Evolutionary conservation across 345 rosid genomes (phyloP).

Genomic region (Populus tremula): DNA sequence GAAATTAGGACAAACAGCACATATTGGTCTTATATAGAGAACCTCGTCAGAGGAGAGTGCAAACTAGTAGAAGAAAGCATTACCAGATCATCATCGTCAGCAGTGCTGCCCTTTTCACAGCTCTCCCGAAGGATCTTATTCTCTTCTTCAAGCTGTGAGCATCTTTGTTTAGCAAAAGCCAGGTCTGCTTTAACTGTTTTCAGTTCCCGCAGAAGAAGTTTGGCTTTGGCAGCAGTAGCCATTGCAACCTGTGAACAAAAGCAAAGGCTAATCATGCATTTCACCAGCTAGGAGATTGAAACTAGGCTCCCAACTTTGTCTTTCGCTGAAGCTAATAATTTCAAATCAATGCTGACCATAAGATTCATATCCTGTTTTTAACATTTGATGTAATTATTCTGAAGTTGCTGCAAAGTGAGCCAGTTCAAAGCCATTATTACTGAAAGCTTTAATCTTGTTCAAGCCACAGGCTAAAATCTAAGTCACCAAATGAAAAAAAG

Average conservation of each 20-base stretch:
- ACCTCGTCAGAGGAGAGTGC: background rate
- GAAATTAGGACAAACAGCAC: background rate
- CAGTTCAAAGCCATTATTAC: background rate
- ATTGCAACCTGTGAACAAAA: slow-evolving; percentile 73
- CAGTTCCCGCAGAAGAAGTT: slow-evolving; percentile 88
- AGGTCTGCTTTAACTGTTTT: slow-evolving; percentile 90
- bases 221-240: slow-evolving; percentile 98
- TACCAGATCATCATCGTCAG: slow-evolving; percentile 95
- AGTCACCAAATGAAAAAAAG: background rate
- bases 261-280: slow-evolving; percentile 32
- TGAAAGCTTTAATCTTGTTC: background rate
- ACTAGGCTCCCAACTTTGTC: background rate
- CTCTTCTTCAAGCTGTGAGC: slow-evolving; percentile 88
- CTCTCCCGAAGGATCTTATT: slow-evolving; percentile 83
- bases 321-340: background rate
- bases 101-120: slow-evolving; percentile 70
- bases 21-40: background rate
- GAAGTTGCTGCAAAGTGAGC: background rate
- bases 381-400: background rate
- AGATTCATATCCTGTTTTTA: background rate
- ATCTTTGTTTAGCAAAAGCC: slow-evolving; percentile 81
- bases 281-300: slow-evolving; percentile 22
- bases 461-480: background rate
- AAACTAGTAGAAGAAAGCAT: background rate
- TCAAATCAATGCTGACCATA: background rate